These are phyloP conservation scores for Cryptosporidium felis DNA, from an alignment of 169 alveolate genomes.

Conservation along the genomic window DNA sequence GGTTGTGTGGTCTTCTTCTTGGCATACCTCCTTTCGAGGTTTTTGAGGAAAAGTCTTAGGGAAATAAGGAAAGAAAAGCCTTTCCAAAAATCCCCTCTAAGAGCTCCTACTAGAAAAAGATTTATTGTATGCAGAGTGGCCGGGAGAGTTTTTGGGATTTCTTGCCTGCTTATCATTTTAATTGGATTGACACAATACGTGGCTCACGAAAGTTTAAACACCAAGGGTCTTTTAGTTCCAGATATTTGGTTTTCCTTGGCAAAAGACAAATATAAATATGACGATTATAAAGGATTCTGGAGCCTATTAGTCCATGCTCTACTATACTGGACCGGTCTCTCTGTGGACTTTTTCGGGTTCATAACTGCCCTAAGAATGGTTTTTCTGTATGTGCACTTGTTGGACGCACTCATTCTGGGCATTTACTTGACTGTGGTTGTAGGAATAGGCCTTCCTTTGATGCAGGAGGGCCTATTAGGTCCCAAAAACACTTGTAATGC, in stretches of 20 bases:
- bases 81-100: background rate
- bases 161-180: slow-evolving; percentile 14
- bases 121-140: slow-evolving; percentile 12
- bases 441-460: slow-evolving; percentile 40
- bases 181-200: slow-evolving; percentile 60
- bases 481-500: slow-evolving; percentile 58
- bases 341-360: slow-evolving; percentile 60
- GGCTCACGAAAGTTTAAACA: slow-evolving; percentile 60
- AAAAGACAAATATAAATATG: slow-evolving; percentile 64
- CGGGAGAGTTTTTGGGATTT: slow-evolving; percentile 45
- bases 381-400: slow-evolving; percentile 20
- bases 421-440: slow-evolving; percentile 25
- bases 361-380: slow-evolving; percentile 46
- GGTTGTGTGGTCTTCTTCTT: slow-evolving; percentile 34
- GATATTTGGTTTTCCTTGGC: slow-evolving; percentile 67
- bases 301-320: slow-evolving; percentile 12
- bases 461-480: slow-evolving; percentile 67
- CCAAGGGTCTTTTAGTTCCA: slow-evolving; percentile 67
- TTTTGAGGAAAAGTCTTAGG: background rate
- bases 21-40: slow-evolving; percentile 11
- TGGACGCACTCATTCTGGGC: slow-evolving; percentile 4
- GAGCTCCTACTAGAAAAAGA: background rate
- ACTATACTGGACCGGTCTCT: slow-evolving; percentile 41
- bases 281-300: slow-evolving; percentile 46
- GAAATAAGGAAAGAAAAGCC: background rate